A percentile compares a stretch with the other conserved stretches of the same genome.
phyloP scores from a whole-genome alignment of 2,329 filamentous ascomycete genomes.

The Monosporascus sp. region DNA sequence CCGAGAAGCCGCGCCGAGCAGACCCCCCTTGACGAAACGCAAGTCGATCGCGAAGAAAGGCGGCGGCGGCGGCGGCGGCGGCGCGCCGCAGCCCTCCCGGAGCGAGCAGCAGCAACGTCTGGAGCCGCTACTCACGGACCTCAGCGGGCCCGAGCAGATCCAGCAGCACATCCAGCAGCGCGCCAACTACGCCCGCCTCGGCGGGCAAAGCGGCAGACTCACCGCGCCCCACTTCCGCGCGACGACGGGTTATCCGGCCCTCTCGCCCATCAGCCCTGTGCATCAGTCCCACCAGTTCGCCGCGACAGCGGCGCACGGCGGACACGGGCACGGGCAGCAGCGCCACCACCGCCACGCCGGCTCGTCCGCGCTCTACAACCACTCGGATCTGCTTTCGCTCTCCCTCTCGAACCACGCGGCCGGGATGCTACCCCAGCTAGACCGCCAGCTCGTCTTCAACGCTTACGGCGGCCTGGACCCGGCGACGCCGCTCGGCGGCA shows the following conservation, averaged over 20 bases:
- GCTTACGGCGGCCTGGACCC: conserved; percentile 57
- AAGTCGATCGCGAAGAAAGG: conserved; percentile 35
- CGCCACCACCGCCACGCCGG: conserved; percentile 20
- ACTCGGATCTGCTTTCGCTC: conserved; percentile 46
- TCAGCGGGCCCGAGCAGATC: conserved; percentile 27
- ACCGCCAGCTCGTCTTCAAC: conserved; percentile 70
- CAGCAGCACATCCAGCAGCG: conserved; percentile 30
- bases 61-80: conserved; percentile 25
- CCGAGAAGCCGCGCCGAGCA: conserved; percentile 30
- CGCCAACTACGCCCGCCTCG: conserved; percentile 36
- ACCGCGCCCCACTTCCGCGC: conserved; percentile 33
- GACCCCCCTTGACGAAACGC: conserved; percentile 27
- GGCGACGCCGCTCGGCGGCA: conserved; percentile 19
- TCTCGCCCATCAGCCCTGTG: conserved; percentile 50
- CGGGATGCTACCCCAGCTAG: conserved; percentile 61
- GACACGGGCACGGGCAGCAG: conserved; percentile 6
- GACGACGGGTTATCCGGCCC: conserved; percentile 35
- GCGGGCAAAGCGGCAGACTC: conserved; percentile 36
- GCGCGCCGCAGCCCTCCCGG: conserved; percentile 17
- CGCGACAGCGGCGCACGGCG: conserved; percentile 9
- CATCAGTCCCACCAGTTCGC: conserved; percentile 16
- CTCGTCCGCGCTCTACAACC: conserved; percentile 37
- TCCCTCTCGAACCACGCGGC: conserved; percentile 44
- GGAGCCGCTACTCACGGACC: conserved; percentile 35
- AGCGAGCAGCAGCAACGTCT: conserved; percentile 30